Conservation (phyloP, 2,329 filamentous ascomycete species). For the Aspergillus alliaceus region DNA sequence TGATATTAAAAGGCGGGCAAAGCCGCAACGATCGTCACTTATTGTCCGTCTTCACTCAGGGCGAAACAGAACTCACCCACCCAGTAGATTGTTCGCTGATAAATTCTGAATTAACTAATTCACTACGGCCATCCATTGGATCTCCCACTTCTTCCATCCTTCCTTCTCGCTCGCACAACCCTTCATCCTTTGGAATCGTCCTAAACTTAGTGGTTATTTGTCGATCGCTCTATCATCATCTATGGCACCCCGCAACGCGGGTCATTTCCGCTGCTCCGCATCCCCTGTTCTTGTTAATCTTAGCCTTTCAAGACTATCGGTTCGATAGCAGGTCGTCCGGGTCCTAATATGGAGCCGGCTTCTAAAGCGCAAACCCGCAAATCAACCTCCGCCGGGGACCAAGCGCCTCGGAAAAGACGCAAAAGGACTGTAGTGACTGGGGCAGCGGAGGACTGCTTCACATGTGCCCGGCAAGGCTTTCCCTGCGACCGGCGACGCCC, state of each 20-base stretch:
- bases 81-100: neutral
- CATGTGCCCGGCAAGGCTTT: slow-evolving; percentile 78
- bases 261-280: slow-evolving; percentile 14
- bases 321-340: slow-evolving; percentile 6
- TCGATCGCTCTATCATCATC: slow-evolving; percentile 7
- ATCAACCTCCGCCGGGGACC: slow-evolving; percentile 20
- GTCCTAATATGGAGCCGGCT: slow-evolving; percentile 20
- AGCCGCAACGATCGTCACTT: slow-evolving; percentile 13
- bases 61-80: neutral
- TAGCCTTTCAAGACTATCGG: neutral
- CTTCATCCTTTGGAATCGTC: neutral
- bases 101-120: neutral
- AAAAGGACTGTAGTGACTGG: slow-evolving; percentile 85
- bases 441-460: slow-evolving; percentile 92
- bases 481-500: slow-evolving; percentile 90
- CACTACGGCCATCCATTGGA: neutral
- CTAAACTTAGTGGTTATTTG: neutral
- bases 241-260: slow-evolving; percentile 21
- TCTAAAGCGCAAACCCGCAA: slow-evolving; percentile 28
- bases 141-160: slow-evolving; percentile 5
- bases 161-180: neutral
- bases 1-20: slow-evolving; percentile 9
- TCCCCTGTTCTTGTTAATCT: neutral
- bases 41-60: slow-evolving; percentile 4
- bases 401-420: slow-evolving; percentile 65